Conservation (phyloP, 257 asterid species). For the Gentiana straminea region DNA sequence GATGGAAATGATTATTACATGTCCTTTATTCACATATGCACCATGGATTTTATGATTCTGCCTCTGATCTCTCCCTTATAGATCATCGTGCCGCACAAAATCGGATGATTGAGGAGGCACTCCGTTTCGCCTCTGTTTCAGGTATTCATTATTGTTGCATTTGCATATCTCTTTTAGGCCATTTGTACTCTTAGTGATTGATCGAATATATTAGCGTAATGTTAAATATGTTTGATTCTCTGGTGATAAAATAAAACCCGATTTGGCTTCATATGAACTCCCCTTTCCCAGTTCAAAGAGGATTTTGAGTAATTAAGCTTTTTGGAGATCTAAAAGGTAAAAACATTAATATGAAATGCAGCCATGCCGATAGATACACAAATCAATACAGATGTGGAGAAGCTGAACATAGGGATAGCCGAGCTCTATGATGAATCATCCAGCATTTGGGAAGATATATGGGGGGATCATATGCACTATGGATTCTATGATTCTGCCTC, state of each 20-base stretch:
- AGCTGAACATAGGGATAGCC: constrained; percentile 69
- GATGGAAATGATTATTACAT: too few relatives aligned
- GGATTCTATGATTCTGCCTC: constrained; percentile 59
- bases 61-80: constrained; percentile 39
- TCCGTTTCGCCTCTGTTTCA: constrained; percentile 59
- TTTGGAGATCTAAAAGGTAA: too few relatives aligned
- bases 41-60: constrained; percentile 74
- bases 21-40: constrained; percentile 49
- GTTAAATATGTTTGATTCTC: too few relatives aligned
- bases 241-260: too few relatives aligned
- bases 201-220: too few relatives aligned
- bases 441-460: constrained; percentile 27
- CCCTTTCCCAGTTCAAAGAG: too few relatives aligned
- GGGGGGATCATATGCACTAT: constrained; percentile 99
- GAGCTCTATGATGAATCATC: too few relatives aligned
- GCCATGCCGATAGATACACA: neutral
- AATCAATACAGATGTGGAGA: constrained; percentile 3
- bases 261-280: too few relatives aligned
- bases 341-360: neutral
- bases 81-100: constrained; percentile 85
- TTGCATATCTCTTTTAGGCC: too few relatives aligned
- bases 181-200: too few relatives aligned
- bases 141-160: constrained; percentile 20
- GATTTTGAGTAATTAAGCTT: too few relatives aligned
- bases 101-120: constrained; percentile 90